A percentile compares a stretch with the other conserved stretches of the same genome.
Evolutionary conservation across 2,329 filamentous ascomycete genomes (phyloP).

Genomic region (Didymosphaeria variabile): DNA sequence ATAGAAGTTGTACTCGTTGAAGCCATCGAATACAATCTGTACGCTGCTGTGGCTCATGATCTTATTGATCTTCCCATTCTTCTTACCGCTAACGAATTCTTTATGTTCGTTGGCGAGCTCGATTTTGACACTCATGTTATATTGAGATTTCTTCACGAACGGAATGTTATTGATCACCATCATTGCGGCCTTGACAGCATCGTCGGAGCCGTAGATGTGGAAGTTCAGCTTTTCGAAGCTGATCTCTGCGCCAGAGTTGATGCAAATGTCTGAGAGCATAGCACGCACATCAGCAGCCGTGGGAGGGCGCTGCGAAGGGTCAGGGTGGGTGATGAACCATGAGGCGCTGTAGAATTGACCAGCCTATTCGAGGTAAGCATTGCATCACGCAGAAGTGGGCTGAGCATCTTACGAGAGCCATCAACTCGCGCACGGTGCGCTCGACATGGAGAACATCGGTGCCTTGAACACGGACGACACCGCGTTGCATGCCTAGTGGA

Average conservation of each 20-base stretch:
- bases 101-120: slow-evolving; percentile 99
- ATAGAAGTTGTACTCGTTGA: slow-evolving; percentile 99
- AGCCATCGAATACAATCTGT: slow-evolving; percentile 98
- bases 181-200: slow-evolving; percentile 94
- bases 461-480: slow-evolving; percentile 87
- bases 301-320: slow-evolving; percentile 69
- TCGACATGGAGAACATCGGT: slow-evolving; percentile 94
- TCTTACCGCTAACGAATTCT: slow-evolving; percentile 98
- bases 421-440: slow-evolving; percentile 92
- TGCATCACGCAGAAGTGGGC: slow-evolving; percentile 12
- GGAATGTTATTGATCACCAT: slow-evolving; percentile 91
- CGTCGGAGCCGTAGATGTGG: slow-evolving; percentile 93
- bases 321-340: slow-evolving; percentile 89
- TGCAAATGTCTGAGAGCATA: slow-evolving; percentile 96
- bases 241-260: slow-evolving; percentile 93
- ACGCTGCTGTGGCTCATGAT: slow-evolving; percentile 99
- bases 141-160: slow-evolving; percentile 85
- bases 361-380: slow-evolving; percentile 64
- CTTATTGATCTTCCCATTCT: slow-evolving; percentile 99
- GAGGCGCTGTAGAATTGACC: slow-evolving; percentile 97
- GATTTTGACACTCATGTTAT: slow-evolving; percentile 96
- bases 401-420: slow-evolving; percentile 77
- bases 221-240: slow-evolving; percentile 95
- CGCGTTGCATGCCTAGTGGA: slow-evolving; percentile 83
- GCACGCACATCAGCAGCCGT: slow-evolving; percentile 76